These are phyloP conservation scores for Testicularia cyperi DNA, from an alignment of 1,284 basidiomycete genomes.

Conservation along the genomic window DNA sequence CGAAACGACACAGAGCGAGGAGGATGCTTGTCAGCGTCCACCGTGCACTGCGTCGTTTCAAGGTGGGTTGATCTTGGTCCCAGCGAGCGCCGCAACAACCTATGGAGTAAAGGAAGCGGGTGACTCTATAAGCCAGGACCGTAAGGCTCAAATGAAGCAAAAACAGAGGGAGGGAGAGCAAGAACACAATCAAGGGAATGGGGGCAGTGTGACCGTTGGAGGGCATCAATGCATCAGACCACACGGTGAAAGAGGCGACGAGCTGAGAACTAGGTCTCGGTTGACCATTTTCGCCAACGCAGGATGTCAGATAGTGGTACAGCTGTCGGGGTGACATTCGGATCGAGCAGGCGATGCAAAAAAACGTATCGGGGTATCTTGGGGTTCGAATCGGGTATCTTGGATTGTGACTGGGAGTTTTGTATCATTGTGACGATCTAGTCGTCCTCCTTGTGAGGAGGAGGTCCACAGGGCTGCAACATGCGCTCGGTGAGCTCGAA, in stretches of 20 bases:
- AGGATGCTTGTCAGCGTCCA: constrained; percentile 38
- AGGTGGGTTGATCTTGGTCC: constrained; percentile 39
- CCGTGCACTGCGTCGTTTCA: background rate
- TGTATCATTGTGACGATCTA: too few relatives aligned
- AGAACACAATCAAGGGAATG: too few relatives aligned
- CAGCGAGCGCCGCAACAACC: constrained; percentile 43
- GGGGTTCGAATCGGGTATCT: background rate
- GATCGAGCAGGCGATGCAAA: too few relatives aligned
- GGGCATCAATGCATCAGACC: too few relatives aligned
- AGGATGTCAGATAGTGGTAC: too few relatives aligned
- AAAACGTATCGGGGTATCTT: constrained; percentile 21
- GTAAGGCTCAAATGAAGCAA: constrained; percentile 6
- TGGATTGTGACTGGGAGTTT: background rate
- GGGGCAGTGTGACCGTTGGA: too few relatives aligned
- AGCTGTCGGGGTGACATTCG: background rate
- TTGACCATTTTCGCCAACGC: too few relatives aligned
- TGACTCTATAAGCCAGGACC: constrained; percentile 50
- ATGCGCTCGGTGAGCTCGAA: constrained; percentile 80
- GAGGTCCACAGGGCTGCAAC: constrained; percentile 97
- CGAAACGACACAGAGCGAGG: background rate
- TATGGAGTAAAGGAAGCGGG: constrained; percentile 42
- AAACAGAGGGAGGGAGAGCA: background rate
- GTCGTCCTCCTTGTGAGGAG: constrained; percentile 87
- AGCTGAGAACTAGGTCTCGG: too few relatives aligned
- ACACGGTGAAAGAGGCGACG: background rate